Evolutionary conservation across 257 asterid genomes (phyloP).

Genomic region (Voacanga thouarsii): DNA sequence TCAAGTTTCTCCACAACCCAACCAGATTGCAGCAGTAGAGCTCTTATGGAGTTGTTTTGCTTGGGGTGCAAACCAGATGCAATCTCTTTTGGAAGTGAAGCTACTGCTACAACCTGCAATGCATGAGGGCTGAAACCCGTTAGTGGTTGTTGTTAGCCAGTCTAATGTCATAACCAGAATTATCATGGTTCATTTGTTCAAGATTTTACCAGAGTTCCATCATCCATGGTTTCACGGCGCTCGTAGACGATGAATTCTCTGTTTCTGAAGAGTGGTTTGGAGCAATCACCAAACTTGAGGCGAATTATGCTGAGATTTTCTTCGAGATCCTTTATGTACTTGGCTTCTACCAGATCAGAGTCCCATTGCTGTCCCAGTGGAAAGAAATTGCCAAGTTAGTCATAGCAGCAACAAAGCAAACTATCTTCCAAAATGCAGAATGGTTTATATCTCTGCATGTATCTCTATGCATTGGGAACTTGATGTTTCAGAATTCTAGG

Average conservation of each 20-base stretch:
- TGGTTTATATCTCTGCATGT: background rate
- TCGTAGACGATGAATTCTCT: conserved; percentile 89
- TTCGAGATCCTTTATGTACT: conserved; percentile 71
- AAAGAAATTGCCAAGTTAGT: background rate
- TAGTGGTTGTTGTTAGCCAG: background rate
- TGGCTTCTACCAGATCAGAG: conserved; percentile 70
- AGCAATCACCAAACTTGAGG: conserved; percentile 69
- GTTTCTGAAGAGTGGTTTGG: conserved; percentile 87
- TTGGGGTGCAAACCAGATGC: conserved; percentile 87
- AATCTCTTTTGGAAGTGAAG: conserved; percentile 90
- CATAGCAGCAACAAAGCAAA: background rate
- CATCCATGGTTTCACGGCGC: conserved; percentile 90
- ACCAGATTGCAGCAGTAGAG: conserved; percentile 77
- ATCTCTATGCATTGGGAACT: background rate
- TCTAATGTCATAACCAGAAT: background rate
- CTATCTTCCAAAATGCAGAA: background rate
- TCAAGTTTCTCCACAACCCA: conserved; percentile 93
- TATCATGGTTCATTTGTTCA: background rate
- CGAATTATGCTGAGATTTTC: conserved; percentile 75
- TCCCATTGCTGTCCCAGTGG: conserved; percentile 62
- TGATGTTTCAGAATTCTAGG: background rate
- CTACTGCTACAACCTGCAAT: conserved; percentile 89
- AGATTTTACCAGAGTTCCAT: conserved; percentile 69
- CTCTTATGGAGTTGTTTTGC: conserved; percentile 73
- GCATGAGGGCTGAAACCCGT: background rate